Conservation (phyloP, 73 alveolate genomes). For the Tetrahymena malaccensis region DNA sequence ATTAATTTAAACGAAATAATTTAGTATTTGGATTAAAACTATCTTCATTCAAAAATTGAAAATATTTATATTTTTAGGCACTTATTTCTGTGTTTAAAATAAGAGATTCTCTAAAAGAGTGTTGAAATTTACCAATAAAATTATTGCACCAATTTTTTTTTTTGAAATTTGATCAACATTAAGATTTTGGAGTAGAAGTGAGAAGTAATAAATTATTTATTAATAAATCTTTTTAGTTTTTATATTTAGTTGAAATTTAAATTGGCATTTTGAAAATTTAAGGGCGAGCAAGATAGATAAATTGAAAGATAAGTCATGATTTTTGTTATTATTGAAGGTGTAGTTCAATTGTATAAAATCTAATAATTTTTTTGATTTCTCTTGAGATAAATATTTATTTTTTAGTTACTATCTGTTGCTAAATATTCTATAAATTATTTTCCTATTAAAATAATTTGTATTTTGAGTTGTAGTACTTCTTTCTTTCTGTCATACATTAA, state of each 20-base stretch:
- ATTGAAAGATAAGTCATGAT: background rate
- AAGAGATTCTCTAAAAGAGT: background rate
- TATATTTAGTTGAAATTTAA: background rate
- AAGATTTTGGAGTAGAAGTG: background rate
- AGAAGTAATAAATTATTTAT: background rate
- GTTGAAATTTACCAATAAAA: background rate
- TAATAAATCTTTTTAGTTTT: too few species aligned
- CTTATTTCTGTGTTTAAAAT: background rate
- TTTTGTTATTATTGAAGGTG: background rate
- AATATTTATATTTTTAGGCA: background rate
- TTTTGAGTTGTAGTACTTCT: background rate
- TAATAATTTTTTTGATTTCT: background rate
- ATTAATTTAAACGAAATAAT: background rate
- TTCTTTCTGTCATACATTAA: too few species aligned
- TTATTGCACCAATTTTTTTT: background rate
- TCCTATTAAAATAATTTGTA: background rate
- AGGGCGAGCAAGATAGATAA: background rate
- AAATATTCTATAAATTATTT: too few species aligned
- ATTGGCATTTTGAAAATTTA: background rate
- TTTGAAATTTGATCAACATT: too few species aligned
- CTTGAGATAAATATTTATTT: background rate
- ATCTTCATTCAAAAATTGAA: background rate
- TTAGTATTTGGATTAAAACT: background rate
- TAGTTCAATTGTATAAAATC: too few species aligned
- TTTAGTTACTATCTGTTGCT: background rate